Percentiles rank a stretch among this genome's conserved stretches.
These are phyloP conservation scores for Rutstroemia sp. DNA, from an alignment of 2,329 filamentous ascomycete genomes.

Conservation along the genomic window DNA sequence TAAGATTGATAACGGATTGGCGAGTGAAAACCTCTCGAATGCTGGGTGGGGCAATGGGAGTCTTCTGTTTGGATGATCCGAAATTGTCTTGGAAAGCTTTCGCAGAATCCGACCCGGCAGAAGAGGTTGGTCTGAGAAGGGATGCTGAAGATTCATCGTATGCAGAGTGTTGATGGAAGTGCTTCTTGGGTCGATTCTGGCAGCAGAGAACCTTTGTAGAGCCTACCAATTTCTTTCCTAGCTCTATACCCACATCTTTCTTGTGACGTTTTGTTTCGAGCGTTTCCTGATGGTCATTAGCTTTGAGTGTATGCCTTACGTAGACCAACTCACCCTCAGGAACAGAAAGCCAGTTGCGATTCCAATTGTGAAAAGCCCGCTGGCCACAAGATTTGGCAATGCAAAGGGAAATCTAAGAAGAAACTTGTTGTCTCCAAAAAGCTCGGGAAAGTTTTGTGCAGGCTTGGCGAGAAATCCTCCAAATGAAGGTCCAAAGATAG, in stretches of 20 bases:
- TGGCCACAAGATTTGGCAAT: slow-evolving; percentile 75
- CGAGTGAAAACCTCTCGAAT: slow-evolving; percentile 62
- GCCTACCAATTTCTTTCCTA: slow-evolving; percentile 59
- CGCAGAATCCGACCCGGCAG: slow-evolving; percentile 23
- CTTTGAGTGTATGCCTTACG: neutral
- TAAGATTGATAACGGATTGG: slow-evolving; percentile 68
- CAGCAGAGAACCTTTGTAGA: slow-evolving; percentile 21
- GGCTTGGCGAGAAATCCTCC: slow-evolving; percentile 83
- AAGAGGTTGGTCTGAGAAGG: slow-evolving; percentile 37
- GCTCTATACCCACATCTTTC: slow-evolving; percentile 66
- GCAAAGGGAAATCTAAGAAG: slow-evolving; percentile 74
- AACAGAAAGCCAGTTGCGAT: slow-evolving; percentile 70
- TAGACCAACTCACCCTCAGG: slow-evolving; percentile 46
- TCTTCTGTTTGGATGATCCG: slow-evolving; percentile 25
- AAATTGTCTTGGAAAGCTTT: slow-evolving; percentile 16
- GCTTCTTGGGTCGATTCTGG: slow-evolving; percentile 11
- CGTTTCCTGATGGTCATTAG: slow-evolving; percentile 56
- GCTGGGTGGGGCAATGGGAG: slow-evolving; percentile 29
- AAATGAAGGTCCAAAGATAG: slow-evolving; percentile 80
- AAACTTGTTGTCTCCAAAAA: slow-evolving; percentile 62
- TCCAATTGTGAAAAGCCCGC: slow-evolving; percentile 70
- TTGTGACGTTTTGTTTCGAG: slow-evolving; percentile 61
- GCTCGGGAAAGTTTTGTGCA: slow-evolving; percentile 60
- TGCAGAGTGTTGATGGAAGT: slow-evolving; percentile 34
- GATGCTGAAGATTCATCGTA: slow-evolving; percentile 51